Evolutionary conservation across 2,329 filamentous ascomycete species (phyloP).

Genomic region (Gaeumannomyces sp.): DNA sequence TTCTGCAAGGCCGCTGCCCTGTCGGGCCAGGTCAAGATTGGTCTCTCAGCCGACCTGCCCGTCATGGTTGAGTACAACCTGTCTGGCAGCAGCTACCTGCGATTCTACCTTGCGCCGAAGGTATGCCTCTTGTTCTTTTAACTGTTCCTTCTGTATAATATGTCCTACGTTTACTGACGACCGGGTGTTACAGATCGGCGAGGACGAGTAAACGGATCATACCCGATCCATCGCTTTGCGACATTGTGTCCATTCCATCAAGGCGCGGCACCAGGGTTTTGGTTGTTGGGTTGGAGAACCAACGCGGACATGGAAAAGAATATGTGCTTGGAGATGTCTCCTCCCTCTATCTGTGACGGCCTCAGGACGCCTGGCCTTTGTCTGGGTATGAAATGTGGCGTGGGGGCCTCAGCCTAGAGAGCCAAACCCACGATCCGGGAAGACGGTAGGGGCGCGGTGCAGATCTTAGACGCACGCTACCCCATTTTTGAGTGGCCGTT

Average conservation of each 20-base stretch:
- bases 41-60: slow-evolving; percentile 91
- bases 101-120: slow-evolving; percentile 98
- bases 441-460: neutral
- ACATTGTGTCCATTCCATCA: neutral
- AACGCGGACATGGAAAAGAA: neutral
- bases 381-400: no score
- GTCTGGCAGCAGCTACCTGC: slow-evolving; percentile 76
- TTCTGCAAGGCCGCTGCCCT: slow-evolving; percentile 97
- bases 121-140: slow-evolving; percentile 39
- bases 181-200: slow-evolving; percentile 25
- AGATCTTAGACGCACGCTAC: neutral
- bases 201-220: slow-evolving; percentile 28
- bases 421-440: no score
- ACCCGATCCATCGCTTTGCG: neutral
- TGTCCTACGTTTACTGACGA: slow-evolving; percentile 14
- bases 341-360: neutral
- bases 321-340: neutral
- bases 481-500: neutral
- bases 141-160: neutral
- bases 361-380: no score
- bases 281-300: neutral
- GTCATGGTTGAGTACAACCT: slow-evolving; percentile 89
- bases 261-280: slow-evolving; percentile 1
- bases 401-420: no score
- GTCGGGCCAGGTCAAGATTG: slow-evolving; percentile 78